A percentile compares a stretch with the other conserved stretches of the same genome.
phyloP scores from a whole-genome alignment of 495 filamentous ascomycete genomes.

The Penicillium odoratum region DNA sequence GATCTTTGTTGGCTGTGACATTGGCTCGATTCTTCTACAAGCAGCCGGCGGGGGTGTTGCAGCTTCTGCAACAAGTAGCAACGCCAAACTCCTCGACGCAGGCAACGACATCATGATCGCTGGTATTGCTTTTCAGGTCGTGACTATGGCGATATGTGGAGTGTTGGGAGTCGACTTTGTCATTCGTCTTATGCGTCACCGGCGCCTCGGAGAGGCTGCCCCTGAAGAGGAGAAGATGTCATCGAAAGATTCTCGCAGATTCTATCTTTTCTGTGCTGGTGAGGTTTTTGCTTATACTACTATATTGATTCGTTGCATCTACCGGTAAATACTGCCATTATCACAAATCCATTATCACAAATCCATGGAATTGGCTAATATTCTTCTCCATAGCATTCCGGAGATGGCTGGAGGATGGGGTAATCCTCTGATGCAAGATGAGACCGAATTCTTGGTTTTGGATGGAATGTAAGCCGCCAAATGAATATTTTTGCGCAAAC shows the following conservation, averaged over 20 bases:
- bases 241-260: constrained; percentile 28
- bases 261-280: constrained; percentile 52
- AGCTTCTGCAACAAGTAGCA: constrained; percentile 25
- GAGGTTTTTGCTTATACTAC: constrained; percentile 57
- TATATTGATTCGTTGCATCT: constrained; percentile 65
- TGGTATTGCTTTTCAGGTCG: constrained; percentile 69
- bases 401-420: constrained; percentile 71
- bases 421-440: constrained; percentile 64
- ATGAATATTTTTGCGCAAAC: too few relatives aligned
- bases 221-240: constrained; percentile 18
- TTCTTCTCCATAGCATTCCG: constrained; percentile 43
- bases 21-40: constrained; percentile 62
- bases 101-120: constrained; percentile 66
- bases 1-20: constrained; percentile 66
- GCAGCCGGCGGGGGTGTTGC: constrained; percentile 65
- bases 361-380: too few relatives aligned
- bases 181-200: constrained; percentile 35
- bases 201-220: constrained; percentile 28
- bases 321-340: constrained; percentile 44
- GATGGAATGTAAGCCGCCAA: constrained; percentile 55
- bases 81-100: constrained; percentile 24
- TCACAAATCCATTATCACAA: neutral
- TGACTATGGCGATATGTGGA: constrained; percentile 59
- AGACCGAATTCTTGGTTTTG: too few relatives aligned
- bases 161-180: constrained; percentile 49